These are phyloP conservation scores for Elymus sibiricus DNA, from an alignment of 176 grass and related monocot species.

Conservation along the genomic window DNA sequence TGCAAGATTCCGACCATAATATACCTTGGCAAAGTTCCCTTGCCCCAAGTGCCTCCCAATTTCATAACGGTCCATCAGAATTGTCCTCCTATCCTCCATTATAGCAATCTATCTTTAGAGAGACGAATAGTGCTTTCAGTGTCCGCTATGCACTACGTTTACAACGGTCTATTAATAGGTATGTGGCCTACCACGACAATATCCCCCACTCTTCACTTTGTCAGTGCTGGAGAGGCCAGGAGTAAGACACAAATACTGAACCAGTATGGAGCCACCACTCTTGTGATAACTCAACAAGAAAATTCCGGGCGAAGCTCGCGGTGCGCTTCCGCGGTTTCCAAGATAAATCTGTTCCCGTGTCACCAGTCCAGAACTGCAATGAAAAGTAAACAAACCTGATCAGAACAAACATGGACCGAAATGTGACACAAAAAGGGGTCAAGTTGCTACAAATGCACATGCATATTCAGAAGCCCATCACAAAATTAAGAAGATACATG, in stretches of 20 bases:
- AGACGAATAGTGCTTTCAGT: not conserved
- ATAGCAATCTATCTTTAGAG: constrained; percentile 15
- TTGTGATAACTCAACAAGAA: not conserved
- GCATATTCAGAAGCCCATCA: not conserved
- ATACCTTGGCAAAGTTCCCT: constrained; percentile 59
- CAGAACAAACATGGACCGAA: constrained; percentile 14
- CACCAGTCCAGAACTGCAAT: not conserved
- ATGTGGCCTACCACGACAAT: not conserved
- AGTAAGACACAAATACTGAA: not conserved
- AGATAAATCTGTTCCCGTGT: not conserved
- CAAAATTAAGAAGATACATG: not conserved
- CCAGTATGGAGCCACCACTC: not conserved
- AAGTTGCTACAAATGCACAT: not conserved
- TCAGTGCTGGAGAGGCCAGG: not conserved
- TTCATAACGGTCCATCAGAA: constrained; percentile 51
- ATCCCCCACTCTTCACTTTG: not conserved
- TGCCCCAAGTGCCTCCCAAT: constrained; percentile 48
- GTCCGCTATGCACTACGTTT: not conserved
- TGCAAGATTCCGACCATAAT: constrained; percentile 34
- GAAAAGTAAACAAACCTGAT: not conserved
- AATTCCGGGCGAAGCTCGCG: not conserved
- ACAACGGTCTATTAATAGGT: not conserved
- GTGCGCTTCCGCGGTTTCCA: not conserved
- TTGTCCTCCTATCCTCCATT: constrained; percentile 34
- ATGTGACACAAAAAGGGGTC: not conserved